phyloP scores from a whole-genome alignment of 306 rosid species.

The Pyrus bretschneideri region DNA sequence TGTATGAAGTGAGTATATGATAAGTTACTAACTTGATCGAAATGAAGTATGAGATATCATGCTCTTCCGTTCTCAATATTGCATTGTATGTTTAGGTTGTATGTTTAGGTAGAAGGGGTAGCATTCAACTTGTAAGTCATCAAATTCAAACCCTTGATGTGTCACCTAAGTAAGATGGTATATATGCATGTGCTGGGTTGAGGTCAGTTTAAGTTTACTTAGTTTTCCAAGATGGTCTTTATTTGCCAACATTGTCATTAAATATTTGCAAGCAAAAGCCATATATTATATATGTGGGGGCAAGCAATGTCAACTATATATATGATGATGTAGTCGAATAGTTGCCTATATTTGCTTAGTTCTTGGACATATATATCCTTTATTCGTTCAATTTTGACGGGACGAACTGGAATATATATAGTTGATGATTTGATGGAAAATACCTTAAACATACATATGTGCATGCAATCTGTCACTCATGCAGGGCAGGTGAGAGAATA shows the following conservation, averaged over 20 bases:
- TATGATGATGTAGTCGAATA: not conserved
- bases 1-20: no score
- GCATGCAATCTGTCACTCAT: slow-evolving; percentile 23
- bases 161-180: no score
- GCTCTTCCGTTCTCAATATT: not conserved
- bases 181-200: no score
- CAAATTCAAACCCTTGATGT: no score
- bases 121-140: not conserved
- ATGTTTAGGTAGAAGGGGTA: slow-evolving; percentile 1
- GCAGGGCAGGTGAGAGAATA: slow-evolving; percentile 19
- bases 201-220: no score
- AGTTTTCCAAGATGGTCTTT: no score
- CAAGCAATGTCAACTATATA: not conserved
- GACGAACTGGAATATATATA: not conserved
- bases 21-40: no score
- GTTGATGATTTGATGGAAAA: slow-evolving; percentile 27
- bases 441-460: not conserved
- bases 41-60: no score
- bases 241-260: no score
- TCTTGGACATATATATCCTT: not conserved
- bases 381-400: not conserved
- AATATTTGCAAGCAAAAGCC: no score
- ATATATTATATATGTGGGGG: not conserved
- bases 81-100: slow-evolving; percentile 5
- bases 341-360: not conserved